Evolutionary conservation across 225 moss, liverwort and hornwort genomes (phyloP).

Genomic region (Physcomitrellopsis africana): DNA sequence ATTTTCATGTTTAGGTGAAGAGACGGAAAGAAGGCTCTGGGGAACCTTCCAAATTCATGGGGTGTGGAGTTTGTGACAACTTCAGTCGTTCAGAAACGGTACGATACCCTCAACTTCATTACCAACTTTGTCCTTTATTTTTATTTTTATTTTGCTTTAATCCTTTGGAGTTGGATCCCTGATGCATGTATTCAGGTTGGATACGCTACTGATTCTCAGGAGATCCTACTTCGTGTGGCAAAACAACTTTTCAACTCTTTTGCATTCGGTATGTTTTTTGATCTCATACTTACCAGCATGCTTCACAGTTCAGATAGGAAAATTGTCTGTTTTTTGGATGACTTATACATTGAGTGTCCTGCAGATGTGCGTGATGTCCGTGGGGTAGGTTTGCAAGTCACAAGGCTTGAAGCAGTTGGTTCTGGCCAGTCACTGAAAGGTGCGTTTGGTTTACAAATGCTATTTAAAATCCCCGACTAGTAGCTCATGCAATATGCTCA

Average conservation of each 20-base stretch:
- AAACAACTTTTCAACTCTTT: conserved; percentile 86
- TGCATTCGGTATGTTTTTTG: conserved; percentile 64
- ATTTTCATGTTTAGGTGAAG: conserved; percentile 69
- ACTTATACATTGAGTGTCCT: conserved; percentile 24
- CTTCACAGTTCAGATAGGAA: not conserved
- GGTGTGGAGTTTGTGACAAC: conserved; percentile 94
- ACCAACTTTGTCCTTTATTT: not conserved
- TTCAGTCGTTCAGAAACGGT: conserved; percentile 97
- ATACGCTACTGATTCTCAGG: conserved; percentile 82
- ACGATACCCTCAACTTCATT: conserved; percentile 24
- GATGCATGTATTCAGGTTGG: conserved; percentile 71
- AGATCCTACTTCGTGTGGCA: conserved; percentile 79
- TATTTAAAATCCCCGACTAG: not conserved
- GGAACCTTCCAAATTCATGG: conserved; percentile 94
- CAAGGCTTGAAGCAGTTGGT: conserved; percentile 69
- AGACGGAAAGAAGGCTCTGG: conserved; percentile 84
- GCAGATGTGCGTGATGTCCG: conserved; percentile 91
- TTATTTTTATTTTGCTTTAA: not conserved
- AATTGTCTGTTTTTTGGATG: not conserved
- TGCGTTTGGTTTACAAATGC: conserved; percentile 22
- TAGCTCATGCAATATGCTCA: conserved; percentile 3
- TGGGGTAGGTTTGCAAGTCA: conserved; percentile 94
- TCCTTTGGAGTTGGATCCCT: conserved; percentile 11
- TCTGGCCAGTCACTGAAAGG: conserved; percentile 61
- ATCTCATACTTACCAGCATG: conserved; percentile 24